Evolutionary conservation across 2,329 filamentous ascomycete genomes (phyloP), one percentile per base, ranked within the genome.

Genomic region (Aureobasidium sp.): DNA sequence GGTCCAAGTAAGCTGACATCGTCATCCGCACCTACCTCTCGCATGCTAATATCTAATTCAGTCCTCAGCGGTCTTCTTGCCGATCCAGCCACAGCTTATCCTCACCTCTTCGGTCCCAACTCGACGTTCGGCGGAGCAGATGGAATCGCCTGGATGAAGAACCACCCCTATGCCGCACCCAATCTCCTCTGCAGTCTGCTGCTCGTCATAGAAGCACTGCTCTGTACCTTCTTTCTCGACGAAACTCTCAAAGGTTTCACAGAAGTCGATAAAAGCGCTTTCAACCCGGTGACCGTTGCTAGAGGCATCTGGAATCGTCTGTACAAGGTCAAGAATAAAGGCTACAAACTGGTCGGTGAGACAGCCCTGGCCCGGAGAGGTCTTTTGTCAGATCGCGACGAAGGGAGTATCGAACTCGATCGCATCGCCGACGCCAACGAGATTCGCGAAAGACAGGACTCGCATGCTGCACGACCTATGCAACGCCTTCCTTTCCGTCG

Each of bases 41-140:
- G 15, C 7, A 45, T 66, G 60, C 66, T 67, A 48, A 67, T 36
- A 2, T 33, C 15, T 61, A 5, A 8, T 27, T 9, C 66, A 86
- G 84, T 91, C 54, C 81, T 91, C 75, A 89, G 90, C 29, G 90
- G 90, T 36, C 77, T 90, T 62, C 78, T 92, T 47, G 88, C 89
- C 18, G 87, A 91, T 69, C 89, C 90, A 0, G 79, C 85, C 11
- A 79, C 79, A 42, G 87, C 80, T 9, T 82, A 90, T 66, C 88
- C 89, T 0, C 74, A 76, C 2, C 68, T 88, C 3, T 91, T 92
- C 72, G 88, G 87, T 1, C 82, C 85, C 4, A 84, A 82, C 0
- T 86, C 86, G 10, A 70, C 84, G 0, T 79, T 90, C 65, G 85
- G 85, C 6, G 85, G 85, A 0, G 74, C 80, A 53, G 73, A 81